These are phyloP conservation scores for Leavenworthia alabamica DNA, from an alignment of 345 rosid species.

Conservation along the genomic window DNA sequence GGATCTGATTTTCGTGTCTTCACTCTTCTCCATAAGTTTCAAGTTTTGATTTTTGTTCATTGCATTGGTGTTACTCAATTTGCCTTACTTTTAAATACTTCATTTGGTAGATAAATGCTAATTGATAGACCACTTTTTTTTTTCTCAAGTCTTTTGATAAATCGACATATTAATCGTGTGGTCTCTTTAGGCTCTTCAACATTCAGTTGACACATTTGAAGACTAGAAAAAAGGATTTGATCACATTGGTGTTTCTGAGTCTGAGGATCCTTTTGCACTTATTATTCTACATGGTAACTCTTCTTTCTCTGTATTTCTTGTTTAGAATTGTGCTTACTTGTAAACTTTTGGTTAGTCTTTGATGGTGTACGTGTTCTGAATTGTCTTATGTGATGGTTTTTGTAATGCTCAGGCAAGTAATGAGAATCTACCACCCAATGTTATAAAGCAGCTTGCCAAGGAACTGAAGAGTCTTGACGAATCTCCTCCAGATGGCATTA, in stretches of 20 bases:
- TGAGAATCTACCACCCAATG: conserved; percentile 98
- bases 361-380: background rate
- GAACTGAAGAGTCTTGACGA: conserved; percentile 94
- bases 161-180: too few species aligned
- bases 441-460: conserved; percentile 89
- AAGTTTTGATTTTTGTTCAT: conserved; percentile 1
- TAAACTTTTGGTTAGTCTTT: background rate
- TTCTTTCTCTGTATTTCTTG: background rate
- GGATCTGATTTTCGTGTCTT: conserved; percentile 5
- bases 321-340: background rate
- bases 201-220: background rate
- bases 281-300: conserved; percentile 29
- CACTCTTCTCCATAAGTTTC: background rate
- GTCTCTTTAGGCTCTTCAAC: too few species aligned
- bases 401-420: conserved; percentile 67
- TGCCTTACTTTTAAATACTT: background rate
- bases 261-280: background rate
- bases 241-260: conserved; percentile 8
- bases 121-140: too few species aligned
- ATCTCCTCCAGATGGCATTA: conserved; percentile 98
- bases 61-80: too few species aligned
- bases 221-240: background rate
- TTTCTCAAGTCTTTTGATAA: too few species aligned
- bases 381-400: background rate
- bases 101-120: too few species aligned